A percentile compares a stretch with the other conserved stretches of the same genome.
Evolutionary conservation across 2,329 filamentous ascomycete species (phyloP).

Genomic region (Fusarium tricinctum): DNA sequence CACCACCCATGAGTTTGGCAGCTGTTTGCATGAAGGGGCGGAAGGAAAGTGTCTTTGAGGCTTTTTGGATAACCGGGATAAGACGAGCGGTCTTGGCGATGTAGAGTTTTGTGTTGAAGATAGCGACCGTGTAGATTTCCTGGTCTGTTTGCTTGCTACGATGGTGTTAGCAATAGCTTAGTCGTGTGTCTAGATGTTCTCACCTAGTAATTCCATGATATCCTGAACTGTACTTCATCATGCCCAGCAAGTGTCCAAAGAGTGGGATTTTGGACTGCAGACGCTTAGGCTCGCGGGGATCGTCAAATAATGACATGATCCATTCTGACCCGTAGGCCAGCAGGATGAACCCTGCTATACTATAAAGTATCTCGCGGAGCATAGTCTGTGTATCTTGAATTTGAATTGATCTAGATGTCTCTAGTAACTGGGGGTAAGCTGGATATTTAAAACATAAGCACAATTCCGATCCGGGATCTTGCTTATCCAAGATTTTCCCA

Average conservation of each 20-base stretch:
- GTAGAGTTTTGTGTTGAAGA: conserved; percentile 51
- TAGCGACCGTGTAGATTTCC: conserved; percentile 50
- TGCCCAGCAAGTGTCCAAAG: conserved; percentile 39
- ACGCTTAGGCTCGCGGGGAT: conserved; percentile 38
- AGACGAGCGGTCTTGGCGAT: conserved; percentile 47
- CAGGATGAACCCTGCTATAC: conserved; percentile 20
- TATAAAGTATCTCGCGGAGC: conserved; percentile 33
- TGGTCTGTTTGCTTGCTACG: conserved; percentile 27
- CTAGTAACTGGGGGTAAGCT: not conserved
- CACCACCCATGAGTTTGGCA: conserved; percentile 31
- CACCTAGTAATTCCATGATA: conserved; percentile 40
- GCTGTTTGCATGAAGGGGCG: conserved; percentile 48
- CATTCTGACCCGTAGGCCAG: conserved; percentile 39
- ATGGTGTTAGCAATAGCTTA: not conserved
- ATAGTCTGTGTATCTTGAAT: conserved; percentile 16
- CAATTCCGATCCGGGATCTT: not conserved
- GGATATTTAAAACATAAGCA: not conserved
- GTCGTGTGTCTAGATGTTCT: rapidly evolving
- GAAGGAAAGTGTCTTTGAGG: conserved; percentile 47
- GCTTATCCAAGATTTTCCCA: conserved; percentile 9
- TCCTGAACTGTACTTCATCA: conserved; percentile 30
- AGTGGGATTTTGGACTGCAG: conserved; percentile 33
- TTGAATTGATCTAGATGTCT: not conserved
- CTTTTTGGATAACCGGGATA: conserved; percentile 46
- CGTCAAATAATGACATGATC: conserved; percentile 36